Percentiles rank a stretch among this genome's conserved stretches.
Evolutionary conservation across 148 eudicot species (phyloP).

Genomic region (Cornus kousa): DNA sequence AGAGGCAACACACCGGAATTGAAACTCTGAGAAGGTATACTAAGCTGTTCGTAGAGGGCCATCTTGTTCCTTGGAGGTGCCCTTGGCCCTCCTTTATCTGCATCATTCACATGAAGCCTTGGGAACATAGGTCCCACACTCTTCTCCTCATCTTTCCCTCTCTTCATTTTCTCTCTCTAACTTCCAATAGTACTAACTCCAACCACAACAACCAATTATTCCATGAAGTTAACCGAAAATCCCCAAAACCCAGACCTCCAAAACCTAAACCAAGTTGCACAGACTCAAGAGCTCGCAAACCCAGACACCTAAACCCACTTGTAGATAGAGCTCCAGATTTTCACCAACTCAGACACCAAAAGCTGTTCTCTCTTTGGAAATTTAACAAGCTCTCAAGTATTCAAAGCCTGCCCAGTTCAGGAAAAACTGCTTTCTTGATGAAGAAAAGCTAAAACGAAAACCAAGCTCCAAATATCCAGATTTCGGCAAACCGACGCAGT

Average conservation of each 20-base stretch:
- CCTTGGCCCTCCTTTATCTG: slow-evolving; percentile 92
- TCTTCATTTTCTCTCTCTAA: slow-evolving; percentile 46
- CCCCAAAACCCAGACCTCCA: not conserved
- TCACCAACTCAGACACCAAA: not conserved
- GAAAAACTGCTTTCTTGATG: slow-evolving; percentile 1
- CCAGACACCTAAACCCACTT: too few relatives aligned
- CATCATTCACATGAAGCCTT: slow-evolving; percentile 86
- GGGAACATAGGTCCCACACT: slow-evolving; percentile 81
- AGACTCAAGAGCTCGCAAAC: too few relatives aligned
- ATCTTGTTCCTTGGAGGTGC: slow-evolving; percentile 96
- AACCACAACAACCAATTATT: slow-evolving; percentile 20
- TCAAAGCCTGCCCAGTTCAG: slow-evolving; percentile 12
- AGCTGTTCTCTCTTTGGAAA: not conserved
- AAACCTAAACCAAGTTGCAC: too few relatives aligned
- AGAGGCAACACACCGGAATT: slow-evolving; percentile 23
- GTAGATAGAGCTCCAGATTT: not conserved
- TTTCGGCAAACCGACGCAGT: not conserved
- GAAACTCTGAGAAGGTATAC: slow-evolving; percentile 74
- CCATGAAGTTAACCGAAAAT: not conserved
- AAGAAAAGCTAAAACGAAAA: not conserved
- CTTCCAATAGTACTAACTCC: slow-evolving; percentile 5
- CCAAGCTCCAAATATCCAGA: slow-evolving; percentile 7
- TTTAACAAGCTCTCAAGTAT: not conserved
- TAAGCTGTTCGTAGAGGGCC: slow-evolving; percentile 94
- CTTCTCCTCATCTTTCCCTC: slow-evolving; percentile 71